Conservation (phyloP, 2,329 filamentous ascomycete species). For the Arachnopeziza araneosa region DNA sequence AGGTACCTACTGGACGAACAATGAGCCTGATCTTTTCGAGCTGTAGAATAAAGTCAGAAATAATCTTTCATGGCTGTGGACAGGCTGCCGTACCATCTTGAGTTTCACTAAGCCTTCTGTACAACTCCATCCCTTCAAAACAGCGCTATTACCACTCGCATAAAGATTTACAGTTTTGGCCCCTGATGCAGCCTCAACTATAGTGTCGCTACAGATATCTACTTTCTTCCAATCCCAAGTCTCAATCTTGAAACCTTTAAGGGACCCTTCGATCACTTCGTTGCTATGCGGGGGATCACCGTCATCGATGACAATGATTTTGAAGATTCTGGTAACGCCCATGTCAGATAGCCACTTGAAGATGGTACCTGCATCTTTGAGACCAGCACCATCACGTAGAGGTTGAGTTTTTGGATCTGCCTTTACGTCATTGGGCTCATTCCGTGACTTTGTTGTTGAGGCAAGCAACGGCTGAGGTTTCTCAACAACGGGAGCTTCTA, state of each 20-base stretch:
- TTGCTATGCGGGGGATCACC: constrained; percentile 24
- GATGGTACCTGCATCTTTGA: not conserved
- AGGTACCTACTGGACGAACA: too few relatives aligned
- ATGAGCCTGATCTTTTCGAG: too few relatives aligned
- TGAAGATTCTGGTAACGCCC: constrained; percentile 25
- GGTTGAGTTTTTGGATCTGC: too few relatives aligned
- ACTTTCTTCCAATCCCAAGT: constrained; percentile 27
- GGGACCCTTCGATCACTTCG: constrained; percentile 23
- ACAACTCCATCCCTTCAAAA: constrained; percentile 32
- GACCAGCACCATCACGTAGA: not conserved
- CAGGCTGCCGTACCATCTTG: too few relatives aligned
- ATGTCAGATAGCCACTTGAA: not conserved
- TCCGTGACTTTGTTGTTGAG: too few relatives aligned
- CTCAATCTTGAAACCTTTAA: constrained; percentile 24
- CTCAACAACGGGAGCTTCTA: too few relatives aligned
- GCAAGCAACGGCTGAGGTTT: too few relatives aligned
- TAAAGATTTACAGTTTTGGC: constrained; percentile 15
- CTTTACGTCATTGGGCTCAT: too few relatives aligned
- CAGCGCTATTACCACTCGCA: constrained; percentile 31
- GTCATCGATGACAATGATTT: constrained; percentile 27
- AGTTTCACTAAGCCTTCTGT: too few relatives aligned
- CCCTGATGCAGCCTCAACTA: constrained; percentile 13
- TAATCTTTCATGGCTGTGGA: too few relatives aligned
- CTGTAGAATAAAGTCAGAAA: too few relatives aligned
- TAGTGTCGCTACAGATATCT: constrained; percentile 23